These are phyloP conservation scores for Herpetomonas samuelpessoai DNA, from an alignment of 208 protist genomes.

Conservation along the genomic window DNA sequence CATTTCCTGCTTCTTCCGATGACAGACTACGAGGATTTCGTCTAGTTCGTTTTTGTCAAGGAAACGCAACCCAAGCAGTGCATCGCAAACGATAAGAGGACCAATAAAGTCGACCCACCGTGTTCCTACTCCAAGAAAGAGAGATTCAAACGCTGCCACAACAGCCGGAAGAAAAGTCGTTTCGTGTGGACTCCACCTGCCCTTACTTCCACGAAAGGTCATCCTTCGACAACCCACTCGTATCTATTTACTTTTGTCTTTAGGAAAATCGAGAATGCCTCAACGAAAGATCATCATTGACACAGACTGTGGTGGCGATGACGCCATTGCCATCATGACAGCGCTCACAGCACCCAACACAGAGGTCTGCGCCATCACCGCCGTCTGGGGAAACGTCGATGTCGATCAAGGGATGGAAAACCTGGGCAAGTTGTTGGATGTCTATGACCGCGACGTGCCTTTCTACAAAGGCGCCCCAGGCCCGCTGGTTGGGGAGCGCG, in stretches of 20 bases:
- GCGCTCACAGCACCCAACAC: constrained; percentile 71
- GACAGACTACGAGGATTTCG: too few species aligned
- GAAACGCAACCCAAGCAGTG: too few species aligned
- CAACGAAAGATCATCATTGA: constrained; percentile 83
- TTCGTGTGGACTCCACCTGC: too few species aligned
- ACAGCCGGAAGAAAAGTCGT: too few species aligned
- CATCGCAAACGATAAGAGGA: too few species aligned
- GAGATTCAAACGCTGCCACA: too few species aligned
- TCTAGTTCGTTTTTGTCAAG: too few species aligned
- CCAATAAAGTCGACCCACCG: too few species aligned
- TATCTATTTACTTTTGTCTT: constrained; percentile 13
- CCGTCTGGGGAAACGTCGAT: constrained; percentile 82
- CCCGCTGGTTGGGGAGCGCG: constrained; percentile 58
- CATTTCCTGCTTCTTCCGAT: too few species aligned
- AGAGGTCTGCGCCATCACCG: constrained; percentile 65
- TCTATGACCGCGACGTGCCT: constrained; percentile 68
- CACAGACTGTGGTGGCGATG: constrained; percentile 81
- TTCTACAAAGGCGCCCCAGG: constrained; percentile 61
- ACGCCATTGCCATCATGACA: constrained; percentile 82
- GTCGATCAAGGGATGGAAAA: constrained; percentile 78
- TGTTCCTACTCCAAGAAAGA: too few species aligned
- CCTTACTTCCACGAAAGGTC: too few species aligned
- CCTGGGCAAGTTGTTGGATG: constrained; percentile 72
- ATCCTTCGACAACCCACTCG: not conserved
- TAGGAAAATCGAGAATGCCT: constrained; percentile 35